Evolutionary conservation across 352 stramenopile genomes (phyloP), one percentile per base, ranked within the genome.

Genomic region (Phytopythium kandeliae): DNA sequence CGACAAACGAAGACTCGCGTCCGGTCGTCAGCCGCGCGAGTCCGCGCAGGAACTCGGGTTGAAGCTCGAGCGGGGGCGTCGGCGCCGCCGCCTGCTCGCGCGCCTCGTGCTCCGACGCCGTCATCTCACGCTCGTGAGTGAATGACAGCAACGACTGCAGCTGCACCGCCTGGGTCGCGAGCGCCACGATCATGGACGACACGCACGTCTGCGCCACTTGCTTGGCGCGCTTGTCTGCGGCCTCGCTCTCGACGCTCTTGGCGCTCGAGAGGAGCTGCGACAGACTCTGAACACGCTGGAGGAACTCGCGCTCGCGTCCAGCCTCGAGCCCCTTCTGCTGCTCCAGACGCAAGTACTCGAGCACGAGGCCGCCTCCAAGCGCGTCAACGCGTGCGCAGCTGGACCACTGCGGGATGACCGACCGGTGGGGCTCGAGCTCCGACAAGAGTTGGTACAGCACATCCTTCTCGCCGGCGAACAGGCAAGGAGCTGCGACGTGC

Each of bases 301-400:
- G 54, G 34, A 84, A 85, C 22, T 80, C 65, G 12, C 74, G 65
- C 55, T 89, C 78, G 8, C 67, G 63, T 11, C 67, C 78, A 31
- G 61, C 54, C 53, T 83, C 63, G 26, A 89, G 57, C 16, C 71
- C 75, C 17, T 84, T 69, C 55, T 85, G 71, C 22, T 67, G 58
- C 43, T 90, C 79, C 45, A 89, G 58, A 36, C 77, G 77, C 21
- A 89, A 56, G 28, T 87, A 91, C 55, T 91, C 79, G 19, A 91
- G 57, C 53, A 86, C 19, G 28, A 89, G 56, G 24, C 79, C 79
- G 13, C 79, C 79, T 15, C 77, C 74, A 17, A 89, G 58, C 4
- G 69, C 54, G 55, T 78, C 67, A 31, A 74, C 61, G 16, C 59
- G 66, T 15, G 74, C 61, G 48, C 66, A 80, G 28, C 63, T 64